Percentiles rank a stretch among this genome's conserved stretches.
Conservation (phyloP, 345 rosid genomes). For the Populus nigra region DNA sequence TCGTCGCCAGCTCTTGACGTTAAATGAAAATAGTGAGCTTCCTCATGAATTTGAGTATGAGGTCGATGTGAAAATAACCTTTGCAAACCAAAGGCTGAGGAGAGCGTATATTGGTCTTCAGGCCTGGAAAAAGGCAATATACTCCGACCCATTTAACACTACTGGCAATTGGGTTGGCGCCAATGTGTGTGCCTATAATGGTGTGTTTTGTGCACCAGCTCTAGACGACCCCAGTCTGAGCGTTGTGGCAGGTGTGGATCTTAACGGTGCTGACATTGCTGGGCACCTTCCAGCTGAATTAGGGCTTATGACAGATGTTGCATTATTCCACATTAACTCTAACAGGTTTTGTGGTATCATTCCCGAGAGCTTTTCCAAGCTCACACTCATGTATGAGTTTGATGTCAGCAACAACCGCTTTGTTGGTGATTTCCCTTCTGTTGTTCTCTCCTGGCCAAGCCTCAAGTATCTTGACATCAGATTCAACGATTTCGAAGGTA, state of each 20-base stretch:
- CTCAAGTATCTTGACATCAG: constrained; percentile 59
- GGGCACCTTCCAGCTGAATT: constrained; percentile 71
- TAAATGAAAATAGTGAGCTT: constrained; percentile 41
- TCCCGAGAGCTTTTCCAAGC: constrained; percentile 50
- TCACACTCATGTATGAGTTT: constrained; percentile 62
- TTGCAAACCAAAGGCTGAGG: constrained; percentile 56
- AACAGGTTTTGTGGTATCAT: constrained; percentile 82
- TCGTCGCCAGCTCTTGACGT: constrained; percentile 59
- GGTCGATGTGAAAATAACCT: constrained; percentile 35
- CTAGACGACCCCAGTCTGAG: constrained; percentile 46
- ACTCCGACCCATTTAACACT: constrained; percentile 68
- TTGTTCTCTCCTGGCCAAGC: constrained; percentile 51
- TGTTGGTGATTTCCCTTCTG: constrained; percentile 65
- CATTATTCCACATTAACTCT: constrained; percentile 64
- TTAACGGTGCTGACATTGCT: constrained; percentile 76
- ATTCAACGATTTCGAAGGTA: constrained; percentile 74
- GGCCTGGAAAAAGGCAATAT: constrained; percentile 69
- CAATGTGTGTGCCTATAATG: constrained; percentile 58
- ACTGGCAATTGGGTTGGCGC: constrained; percentile 74
- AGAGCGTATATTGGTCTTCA: constrained; percentile 68
- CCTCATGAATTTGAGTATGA: constrained; percentile 29
- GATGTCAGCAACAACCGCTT: constrained; percentile 85
- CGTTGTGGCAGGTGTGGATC: constrained; percentile 68
- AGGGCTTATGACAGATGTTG: constrained; percentile 58
- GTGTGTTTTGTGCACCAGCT: constrained; percentile 70